Evolutionary conservation across 257 asterid species (phyloP).

Genomic region (Fraxinus americana): DNA sequence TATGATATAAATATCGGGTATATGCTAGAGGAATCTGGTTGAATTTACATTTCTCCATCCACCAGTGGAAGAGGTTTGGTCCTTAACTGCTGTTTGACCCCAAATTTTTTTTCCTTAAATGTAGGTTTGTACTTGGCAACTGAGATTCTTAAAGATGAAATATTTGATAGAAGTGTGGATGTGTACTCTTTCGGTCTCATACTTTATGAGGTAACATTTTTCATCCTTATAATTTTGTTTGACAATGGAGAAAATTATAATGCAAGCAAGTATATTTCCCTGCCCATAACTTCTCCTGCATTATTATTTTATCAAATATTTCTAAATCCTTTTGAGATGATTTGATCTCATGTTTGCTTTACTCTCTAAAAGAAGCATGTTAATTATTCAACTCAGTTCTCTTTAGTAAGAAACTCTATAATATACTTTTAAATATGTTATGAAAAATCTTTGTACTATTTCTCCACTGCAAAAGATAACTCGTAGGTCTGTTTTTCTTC

Average conservation of each 20-base stretch:
- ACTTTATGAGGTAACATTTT: constrained; percentile 75
- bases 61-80: neutral
- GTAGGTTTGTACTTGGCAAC: constrained; percentile 84
- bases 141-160: constrained; percentile 65
- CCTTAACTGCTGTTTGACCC: neutral
- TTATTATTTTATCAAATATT: neutral
- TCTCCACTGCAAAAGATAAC: neutral
- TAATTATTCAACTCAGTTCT: neutral
- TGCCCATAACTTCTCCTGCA: neutral
- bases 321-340: neutral
- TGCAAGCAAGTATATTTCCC: constrained; percentile 1
- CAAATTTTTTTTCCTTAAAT: constrained; percentile 9
- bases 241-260: neutral
- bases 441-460: neutral
- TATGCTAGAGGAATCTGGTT: constrained; percentile 3
- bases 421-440: constrained; percentile 12
- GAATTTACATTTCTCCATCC: neutral
- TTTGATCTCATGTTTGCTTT: neutral
- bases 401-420: neutral
- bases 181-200: constrained; percentile 80
- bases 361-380: neutral
- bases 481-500: neutral
- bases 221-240: constrained; percentile 9
- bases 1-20: neutral
- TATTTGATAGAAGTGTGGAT: constrained; percentile 84